These are phyloP conservation scores for Coemansia erecta DNA, from an alignment of 192 early-diverging fungal genomes.

Conservation along the genomic window DNA sequence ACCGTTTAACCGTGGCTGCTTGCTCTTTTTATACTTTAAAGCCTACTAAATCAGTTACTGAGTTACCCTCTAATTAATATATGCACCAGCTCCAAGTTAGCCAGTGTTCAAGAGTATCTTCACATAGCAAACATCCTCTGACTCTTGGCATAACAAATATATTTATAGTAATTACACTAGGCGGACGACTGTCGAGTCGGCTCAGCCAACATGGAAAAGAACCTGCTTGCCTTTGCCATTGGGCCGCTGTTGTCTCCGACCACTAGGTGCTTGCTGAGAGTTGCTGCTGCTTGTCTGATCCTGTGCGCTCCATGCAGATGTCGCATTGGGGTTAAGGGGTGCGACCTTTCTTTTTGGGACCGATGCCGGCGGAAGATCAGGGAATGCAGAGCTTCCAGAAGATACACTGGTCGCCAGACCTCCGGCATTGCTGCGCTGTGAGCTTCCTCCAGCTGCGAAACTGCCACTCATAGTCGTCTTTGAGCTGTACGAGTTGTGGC, in stretches of 20 bases:
- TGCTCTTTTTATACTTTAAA: too few relatives aligned
- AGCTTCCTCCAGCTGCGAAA: background rate
- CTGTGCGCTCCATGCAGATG: slow-evolving; percentile 32
- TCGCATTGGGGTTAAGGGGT: slow-evolving; percentile 28
- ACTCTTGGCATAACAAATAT: too few relatives aligned
- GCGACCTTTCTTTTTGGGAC: slow-evolving; percentile 13
- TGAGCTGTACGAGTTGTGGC: slow-evolving; percentile 24
- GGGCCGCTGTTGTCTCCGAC: slow-evolving; percentile 13
- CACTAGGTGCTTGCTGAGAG: slow-evolving; percentile 4
- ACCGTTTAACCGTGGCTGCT: too few relatives aligned
- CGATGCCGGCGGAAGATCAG: slow-evolving; percentile 26
- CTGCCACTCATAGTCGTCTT: slow-evolving; percentile 10
- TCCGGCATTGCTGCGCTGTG: background rate
- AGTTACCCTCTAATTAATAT: too few relatives aligned
- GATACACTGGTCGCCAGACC: background rate
- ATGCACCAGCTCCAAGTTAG: too few relatives aligned
- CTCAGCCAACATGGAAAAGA: slow-evolving; percentile 19
- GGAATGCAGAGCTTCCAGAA: slow-evolving; percentile 17
- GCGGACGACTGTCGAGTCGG: too few relatives aligned
- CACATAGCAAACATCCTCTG: too few relatives aligned
- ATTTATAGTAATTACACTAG: too few relatives aligned
- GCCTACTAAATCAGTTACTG: too few relatives aligned
- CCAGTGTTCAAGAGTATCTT: too few relatives aligned
- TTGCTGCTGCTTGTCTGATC: slow-evolving; percentile 1
- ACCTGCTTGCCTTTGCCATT: slow-evolving; percentile 37